Evolutionary conservation across 768 basidiomycete genomes (phyloP).

Genomic region (Mycena indigotica): DNA sequence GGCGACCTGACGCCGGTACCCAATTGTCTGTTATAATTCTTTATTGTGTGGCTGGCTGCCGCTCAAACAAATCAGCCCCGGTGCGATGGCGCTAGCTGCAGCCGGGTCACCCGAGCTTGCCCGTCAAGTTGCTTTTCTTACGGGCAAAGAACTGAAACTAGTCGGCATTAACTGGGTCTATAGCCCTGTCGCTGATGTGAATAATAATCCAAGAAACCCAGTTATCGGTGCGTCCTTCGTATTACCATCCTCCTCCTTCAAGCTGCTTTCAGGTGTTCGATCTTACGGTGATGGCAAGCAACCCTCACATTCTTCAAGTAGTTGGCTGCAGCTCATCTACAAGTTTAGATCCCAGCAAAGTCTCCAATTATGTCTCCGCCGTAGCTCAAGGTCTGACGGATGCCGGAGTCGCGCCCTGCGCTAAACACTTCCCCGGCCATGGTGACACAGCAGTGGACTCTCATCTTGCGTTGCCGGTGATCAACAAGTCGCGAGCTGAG

Average conservation of each 20-base stretch:
- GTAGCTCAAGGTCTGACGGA: slow-evolving; percentile 51
- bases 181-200: slow-evolving; percentile 73
- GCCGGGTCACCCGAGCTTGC: slow-evolving; percentile 49
- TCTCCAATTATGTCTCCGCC: slow-evolving; percentile 49
- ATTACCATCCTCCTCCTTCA: too few species aligned
- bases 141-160: slow-evolving; percentile 56
- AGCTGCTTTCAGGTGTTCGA: slow-evolving; percentile 56
- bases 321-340: too few species aligned
- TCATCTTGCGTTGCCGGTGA: slow-evolving; percentile 64
- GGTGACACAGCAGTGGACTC: slow-evolving; percentile 75
- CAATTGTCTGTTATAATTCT: slow-evolving; percentile 55
- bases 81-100: slow-evolving; percentile 72
- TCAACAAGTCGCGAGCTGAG: slow-evolving; percentile 49
- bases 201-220: slow-evolving; percentile 68
- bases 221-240: slow-evolving; percentile 54
- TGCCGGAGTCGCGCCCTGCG: slow-evolving; percentile 57
- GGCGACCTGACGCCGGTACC: slow-evolving; percentile 56
- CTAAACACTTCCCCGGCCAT: slow-evolving; percentile 77
- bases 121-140: slow-evolving; percentile 46
- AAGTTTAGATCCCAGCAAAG: slow-evolving; percentile 57
- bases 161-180: slow-evolving; percentile 74
- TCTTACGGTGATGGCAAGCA: slow-evolving; percentile 67
- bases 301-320: neutral
- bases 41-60: neutral
- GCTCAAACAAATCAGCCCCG: slow-evolving; percentile 48